A percentile compares a stretch with the other conserved stretches of the same genome.
phyloP scores from a whole-genome alignment of 352 stramenopile species.

The Globisporangium spiculum region DNA sequence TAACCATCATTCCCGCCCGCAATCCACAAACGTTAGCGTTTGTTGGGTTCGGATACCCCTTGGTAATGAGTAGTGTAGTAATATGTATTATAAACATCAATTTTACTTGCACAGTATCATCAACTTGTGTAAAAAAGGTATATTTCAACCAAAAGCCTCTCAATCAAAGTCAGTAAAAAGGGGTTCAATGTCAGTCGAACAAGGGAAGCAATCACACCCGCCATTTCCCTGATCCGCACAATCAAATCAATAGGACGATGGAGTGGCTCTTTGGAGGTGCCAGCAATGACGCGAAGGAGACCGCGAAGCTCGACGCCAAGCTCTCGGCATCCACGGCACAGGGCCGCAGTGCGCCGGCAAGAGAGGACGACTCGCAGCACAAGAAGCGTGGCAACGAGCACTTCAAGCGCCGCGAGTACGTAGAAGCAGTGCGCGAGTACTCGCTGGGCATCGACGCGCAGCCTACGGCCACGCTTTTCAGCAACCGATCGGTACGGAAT shows the following conservation, averaged over 20 bases:
- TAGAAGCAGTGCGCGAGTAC: constrained; percentile 56
- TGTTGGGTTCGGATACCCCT: background rate
- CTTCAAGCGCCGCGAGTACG: constrained; percentile 60
- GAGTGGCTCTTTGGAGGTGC: constrained; percentile 59
- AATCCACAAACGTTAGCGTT: background rate
- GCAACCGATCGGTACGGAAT: constrained; percentile 58
- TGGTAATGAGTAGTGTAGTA: background rate
- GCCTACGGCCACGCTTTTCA: constrained; percentile 68
- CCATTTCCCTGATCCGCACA: background rate
- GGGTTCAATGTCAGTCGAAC: background rate
- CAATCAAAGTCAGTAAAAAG: background rate
- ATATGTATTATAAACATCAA: background rate
- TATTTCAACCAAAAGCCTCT: background rate
- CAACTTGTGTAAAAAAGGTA: background rate
- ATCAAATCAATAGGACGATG: constrained; percentile 21
- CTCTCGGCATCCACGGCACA: constrained; percentile 54
- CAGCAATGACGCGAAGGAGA: constrained; percentile 1
- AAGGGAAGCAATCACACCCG: background rate
- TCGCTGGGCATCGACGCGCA: constrained; percentile 48
- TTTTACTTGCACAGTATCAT: background rate
- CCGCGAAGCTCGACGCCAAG: constrained; percentile 35
- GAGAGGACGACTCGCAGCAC: constrained; percentile 61
- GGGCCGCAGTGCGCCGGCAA: constrained; percentile 59
- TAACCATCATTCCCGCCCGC: background rate
- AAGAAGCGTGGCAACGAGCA: constrained; percentile 67